These are phyloP conservation scores for Xerocomellus amylosporus DNA, from an alignment of 768 basidiomycete genomes.

Conservation along the genomic window DNA sequence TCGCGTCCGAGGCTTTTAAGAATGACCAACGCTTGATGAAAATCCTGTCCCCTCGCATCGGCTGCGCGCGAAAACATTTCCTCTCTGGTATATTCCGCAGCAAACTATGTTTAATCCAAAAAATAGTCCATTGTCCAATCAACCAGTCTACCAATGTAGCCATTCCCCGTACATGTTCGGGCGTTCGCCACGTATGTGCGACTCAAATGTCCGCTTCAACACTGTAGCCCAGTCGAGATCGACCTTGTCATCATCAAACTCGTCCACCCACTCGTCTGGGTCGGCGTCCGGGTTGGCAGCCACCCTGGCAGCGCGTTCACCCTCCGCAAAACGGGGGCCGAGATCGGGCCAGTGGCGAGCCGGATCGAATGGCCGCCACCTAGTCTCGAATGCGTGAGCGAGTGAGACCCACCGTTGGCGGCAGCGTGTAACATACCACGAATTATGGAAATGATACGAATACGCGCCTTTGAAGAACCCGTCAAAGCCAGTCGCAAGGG, in stretches of 20 bases:
- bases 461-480: constrained; percentile 93
- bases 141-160: constrained; percentile 29
- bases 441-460: constrained; percentile 94
- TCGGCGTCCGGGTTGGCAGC: constrained; percentile 19
- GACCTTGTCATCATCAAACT: constrained; percentile 49
- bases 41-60: constrained; percentile 10
- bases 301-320: constrained; percentile 64
- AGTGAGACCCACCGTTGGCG: background rate
- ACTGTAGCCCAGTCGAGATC: constrained; percentile 88
- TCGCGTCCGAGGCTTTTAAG: constrained; percentile 16
- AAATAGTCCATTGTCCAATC: too few species aligned
- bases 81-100: constrained; percentile 28
- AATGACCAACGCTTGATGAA: constrained; percentile 11
- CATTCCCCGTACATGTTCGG: constrained; percentile 95
- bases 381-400: constrained; percentile 29
- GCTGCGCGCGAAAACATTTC: constrained; percentile 26
- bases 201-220: constrained; percentile 92
- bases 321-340: constrained; percentile 69
- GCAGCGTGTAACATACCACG: constrained; percentile 52
- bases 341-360: constrained; percentile 89
- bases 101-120: background rate
- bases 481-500: constrained; percentile 80
- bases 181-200: constrained; percentile 78
- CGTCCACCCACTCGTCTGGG: constrained; percentile 27
- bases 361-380: constrained; percentile 94